phyloP scores from a whole-genome alignment of 1,139 yeast genomes.

The Debaryomyces robertsiae region DNA sequence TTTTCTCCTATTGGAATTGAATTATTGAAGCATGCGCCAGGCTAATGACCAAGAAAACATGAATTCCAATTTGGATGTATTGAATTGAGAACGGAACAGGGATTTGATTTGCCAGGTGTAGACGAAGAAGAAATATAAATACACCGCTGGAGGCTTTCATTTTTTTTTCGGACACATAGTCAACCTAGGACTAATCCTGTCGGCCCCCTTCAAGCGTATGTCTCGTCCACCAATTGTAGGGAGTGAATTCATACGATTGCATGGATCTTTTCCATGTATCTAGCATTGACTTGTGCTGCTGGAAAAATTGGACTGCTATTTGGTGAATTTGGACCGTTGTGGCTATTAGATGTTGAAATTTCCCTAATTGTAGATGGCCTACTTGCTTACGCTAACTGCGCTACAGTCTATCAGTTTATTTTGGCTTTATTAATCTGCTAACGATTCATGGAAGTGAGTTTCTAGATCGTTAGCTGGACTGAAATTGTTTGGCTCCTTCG shows the following conservation, averaged over 20 bases:
- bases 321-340: constrained; percentile 51
- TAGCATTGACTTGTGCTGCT: constrained; percentile 57
- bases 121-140: not conserved
- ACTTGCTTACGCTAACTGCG: constrained; percentile 53
- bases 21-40: too few relatives aligned
- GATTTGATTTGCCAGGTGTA: too few relatives aligned
- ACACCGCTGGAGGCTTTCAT: constrained; percentile 31
- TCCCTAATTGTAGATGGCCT: constrained; percentile 46
- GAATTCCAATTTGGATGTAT: too few relatives aligned
- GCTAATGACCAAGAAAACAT: too few relatives aligned
- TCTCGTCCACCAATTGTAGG: constrained; percentile 54
- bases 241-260: constrained; percentile 48
- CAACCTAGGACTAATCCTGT: constrained; percentile 60
- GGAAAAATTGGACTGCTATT: constrained; percentile 50
- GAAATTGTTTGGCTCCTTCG: too few relatives aligned
- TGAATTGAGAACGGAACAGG: too few relatives aligned
- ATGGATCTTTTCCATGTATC: constrained; percentile 67
- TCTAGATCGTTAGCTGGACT: too few relatives aligned
- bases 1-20: too few relatives aligned
- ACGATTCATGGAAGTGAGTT: too few relatives aligned
- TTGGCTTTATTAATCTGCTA: constrained; percentile 47
- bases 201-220: constrained; percentile 68
- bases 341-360: constrained; percentile 47
- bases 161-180: constrained; percentile 60
- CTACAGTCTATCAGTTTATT: constrained; percentile 55